Base-by-base conservation (phyloP, 2,329 filamentous ascomycete genomes). In the Nemania abortiva region DNA sequence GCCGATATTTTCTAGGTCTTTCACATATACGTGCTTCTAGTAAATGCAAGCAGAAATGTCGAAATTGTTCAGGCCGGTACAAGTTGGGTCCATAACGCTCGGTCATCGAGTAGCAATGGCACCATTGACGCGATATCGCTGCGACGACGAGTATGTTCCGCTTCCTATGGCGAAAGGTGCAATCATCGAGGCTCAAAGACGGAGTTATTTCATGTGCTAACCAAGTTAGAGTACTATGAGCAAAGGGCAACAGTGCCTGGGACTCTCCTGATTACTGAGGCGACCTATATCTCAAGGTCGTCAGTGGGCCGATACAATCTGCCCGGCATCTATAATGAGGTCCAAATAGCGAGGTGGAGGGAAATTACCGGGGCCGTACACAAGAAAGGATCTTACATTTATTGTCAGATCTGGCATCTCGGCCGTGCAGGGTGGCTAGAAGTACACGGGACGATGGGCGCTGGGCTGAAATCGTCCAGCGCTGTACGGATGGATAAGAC, bases 381-480 rank as follows among this genome's bases (percentile, higher is more conserved):
- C 76, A 82, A 82, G 24, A 90, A 90, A 73, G 87, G 87, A 5
- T 85, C 83, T 20, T 88, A 83, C 73, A 89, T 92, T 69, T 92
- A 85, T 79, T 80, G 85, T 31, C 91, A 93, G 76, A 81, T 93
- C 0, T 92, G 90, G 89, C 86, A 86, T 1, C 79, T 89, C 0
- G 90, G 91, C 7, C 85, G 91, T 1, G 83, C 84, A 1, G 85
- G 85, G 1, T 77, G 79, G 9, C 67, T 68, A 0, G 69, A 73
- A 29, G 63, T 74, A 3, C 71, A 74, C n/a, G 58, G 67, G 6
- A 86, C 74, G 82, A 84, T 56, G 82, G 87, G 69, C 81, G 80
- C 73, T 80, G 85, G 66, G 82, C 85, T 79, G 85, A 86, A 71
- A 81, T 88, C 68, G 72, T 72, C 77, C 13, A 80, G 77, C 63